phyloP scores from a whole-genome alignment of 2,329 filamentous ascomycete species.

The Pyrenochaeta sp. region DNA sequence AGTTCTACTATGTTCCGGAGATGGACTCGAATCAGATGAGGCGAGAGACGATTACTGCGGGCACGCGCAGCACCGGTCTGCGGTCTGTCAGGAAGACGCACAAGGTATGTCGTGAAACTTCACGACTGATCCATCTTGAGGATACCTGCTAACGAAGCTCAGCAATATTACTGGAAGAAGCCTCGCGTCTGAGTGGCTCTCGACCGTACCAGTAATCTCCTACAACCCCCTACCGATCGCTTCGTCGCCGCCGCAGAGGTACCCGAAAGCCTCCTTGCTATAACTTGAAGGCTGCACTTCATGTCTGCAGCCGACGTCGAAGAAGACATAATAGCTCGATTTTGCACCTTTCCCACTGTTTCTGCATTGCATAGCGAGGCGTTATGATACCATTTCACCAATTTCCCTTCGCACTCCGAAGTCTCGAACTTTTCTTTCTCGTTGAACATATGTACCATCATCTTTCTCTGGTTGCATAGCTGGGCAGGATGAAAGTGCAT shows the following conservation, averaged over 20 bases:
- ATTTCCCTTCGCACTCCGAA: constrained; percentile 14
- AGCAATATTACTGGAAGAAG: constrained; percentile 79
- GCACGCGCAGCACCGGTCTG: constrained; percentile 86
- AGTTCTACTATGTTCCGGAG: constrained; percentile 96
- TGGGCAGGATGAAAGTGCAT: constrained; percentile 6
- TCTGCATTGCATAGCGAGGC: constrained; percentile 49
- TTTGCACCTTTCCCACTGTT: constrained; percentile 11
- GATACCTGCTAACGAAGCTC: constrained; percentile 16
- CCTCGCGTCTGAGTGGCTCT: constrained; percentile 52
- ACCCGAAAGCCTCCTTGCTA: neutral
- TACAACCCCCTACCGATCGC: neutral
- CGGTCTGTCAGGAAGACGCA: constrained; percentile 93
- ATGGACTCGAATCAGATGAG: constrained; percentile 81
- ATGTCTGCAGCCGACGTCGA: neutral
- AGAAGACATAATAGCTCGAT: neutral
- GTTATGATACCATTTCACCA: constrained; percentile 45
- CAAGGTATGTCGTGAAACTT: constrained; percentile 72
- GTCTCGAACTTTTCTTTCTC: constrained; percentile 12
- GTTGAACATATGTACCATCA: constrained; percentile 23
- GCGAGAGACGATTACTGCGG: constrained; percentile 82
- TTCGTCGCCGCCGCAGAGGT: neutral
- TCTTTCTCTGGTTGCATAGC: constrained; percentile 25
- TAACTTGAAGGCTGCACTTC: neutral
- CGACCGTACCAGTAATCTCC: neutral
- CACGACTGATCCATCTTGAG: neutral